Conservation (phyloP, 2,329 filamentous ascomycete genomes). For the Neofusicoccum sp. region DNA sequence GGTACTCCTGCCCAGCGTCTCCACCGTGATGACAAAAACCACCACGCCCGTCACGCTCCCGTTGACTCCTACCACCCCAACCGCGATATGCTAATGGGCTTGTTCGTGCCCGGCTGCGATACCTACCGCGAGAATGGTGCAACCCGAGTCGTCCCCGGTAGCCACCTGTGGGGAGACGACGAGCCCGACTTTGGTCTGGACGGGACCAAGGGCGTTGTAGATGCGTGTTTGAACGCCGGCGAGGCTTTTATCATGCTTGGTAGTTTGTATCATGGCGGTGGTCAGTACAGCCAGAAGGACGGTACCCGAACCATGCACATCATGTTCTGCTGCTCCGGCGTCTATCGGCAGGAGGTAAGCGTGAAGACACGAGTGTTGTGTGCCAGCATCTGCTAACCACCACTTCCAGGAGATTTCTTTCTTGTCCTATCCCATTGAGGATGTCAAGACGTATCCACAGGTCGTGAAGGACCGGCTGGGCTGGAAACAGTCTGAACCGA, state of each 20-base stretch:
- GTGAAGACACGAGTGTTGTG: background rate
- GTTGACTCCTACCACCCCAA: conserved; percentile 29
- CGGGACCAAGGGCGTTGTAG: conserved; percentile 28
- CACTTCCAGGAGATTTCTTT: conserved; percentile 35
- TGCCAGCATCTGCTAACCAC: background rate
- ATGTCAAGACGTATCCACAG: conserved; percentile 42
- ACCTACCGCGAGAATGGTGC: conserved; percentile 41
- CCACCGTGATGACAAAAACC: conserved; percentile 46
- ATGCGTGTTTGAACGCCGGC: conserved; percentile 29
- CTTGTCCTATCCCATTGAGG: conserved; percentile 41
- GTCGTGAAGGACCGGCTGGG: conserved; percentile 42
- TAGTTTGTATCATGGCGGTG: conserved; percentile 43
- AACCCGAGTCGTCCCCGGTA: conserved; percentile 42
- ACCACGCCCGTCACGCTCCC: conserved; percentile 38
- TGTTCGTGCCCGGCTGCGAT: conserved; percentile 43
- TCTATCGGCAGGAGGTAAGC: conserved; percentile 39
- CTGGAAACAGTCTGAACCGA: conserved; percentile 46
- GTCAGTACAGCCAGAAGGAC: conserved; percentile 32
- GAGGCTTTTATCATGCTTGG: conserved; percentile 45
- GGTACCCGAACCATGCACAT: conserved; percentile 41
- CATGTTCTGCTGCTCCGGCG: conserved; percentile 45
- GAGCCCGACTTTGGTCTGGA: conserved; percentile 39
- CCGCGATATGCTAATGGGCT: conserved; percentile 40
- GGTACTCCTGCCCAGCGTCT: conserved; percentile 37
- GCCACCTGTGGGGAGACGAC: conserved; percentile 44